phyloP scores from a whole-genome alignment of 306 rosid genomes.

The Vicia villosa region DNA sequence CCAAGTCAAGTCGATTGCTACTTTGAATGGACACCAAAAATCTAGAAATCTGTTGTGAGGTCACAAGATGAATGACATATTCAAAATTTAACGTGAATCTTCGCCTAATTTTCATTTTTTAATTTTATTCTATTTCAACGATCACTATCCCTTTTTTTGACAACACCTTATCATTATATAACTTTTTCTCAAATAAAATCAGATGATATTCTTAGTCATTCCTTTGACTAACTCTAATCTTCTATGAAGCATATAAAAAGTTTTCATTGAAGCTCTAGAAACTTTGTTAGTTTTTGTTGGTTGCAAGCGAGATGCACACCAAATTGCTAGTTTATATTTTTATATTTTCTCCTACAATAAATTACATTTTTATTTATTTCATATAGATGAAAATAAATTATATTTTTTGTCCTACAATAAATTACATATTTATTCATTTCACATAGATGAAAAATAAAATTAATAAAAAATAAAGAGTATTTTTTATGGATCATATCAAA shows the following conservation, averaged over 20 bases:
- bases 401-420: neutral
- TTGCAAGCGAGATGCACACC: neutral
- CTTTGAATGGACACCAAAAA: neutral
- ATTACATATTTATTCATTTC: too few relatives aligned
- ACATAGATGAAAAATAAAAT: too few relatives aligned
- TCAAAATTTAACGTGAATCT: slow-evolving; percentile 6
- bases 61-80: neutral
- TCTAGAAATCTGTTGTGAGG: neutral
- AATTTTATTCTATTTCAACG: neutral
- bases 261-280: neutral
- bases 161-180: neutral
- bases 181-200: neutral
- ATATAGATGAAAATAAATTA: too few relatives aligned
- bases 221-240: slow-evolving; percentile 1
- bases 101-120: slow-evolving; percentile 13
- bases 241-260: neutral
- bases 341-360: neutral
- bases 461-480: too few relatives aligned
- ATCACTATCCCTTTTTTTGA: neutral
- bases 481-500: too few relatives aligned
- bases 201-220: neutral
- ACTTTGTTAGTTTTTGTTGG: too few relatives aligned
- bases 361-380: too few relatives aligned
- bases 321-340: neutral
- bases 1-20: neutral